Evolutionary conservation across 2,329 filamentous ascomycete species (phyloP), one percentile per base, ranked within the genome.

Genomic region (Fusarium sp.): DNA sequence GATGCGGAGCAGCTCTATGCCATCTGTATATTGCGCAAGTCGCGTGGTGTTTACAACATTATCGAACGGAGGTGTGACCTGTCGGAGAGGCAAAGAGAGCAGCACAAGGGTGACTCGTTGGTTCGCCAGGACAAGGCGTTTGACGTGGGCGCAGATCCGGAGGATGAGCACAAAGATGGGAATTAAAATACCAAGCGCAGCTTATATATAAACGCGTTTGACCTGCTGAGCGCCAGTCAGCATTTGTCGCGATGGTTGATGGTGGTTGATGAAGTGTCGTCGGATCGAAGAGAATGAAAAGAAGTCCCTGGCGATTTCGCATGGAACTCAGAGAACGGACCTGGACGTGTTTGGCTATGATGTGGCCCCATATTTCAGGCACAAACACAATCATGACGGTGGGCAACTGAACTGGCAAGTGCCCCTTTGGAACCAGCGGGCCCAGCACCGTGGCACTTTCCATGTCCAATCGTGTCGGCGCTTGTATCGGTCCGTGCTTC

Each of bases 31-130:
- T 74, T 70, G 67, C 67, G 69, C 72, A 68, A 71, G 61, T 77
- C 65, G 72, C 75, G 69, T 63, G 80, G 74, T 76, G 78, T 81
- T 82, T 82, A 82, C 80, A 80, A 72, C 66, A 79, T 80, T 70
- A 74, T 79, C 78, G 71, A 67, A 67, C 69, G 77, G 67, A 70
- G 73, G 69, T 69, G 78, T 71, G 72, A 73, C 75, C 53, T 69
- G 78, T 76, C 53, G 72, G 69, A 60, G 62, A 74, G 67, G 65
- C 59, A 72, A 71, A 37, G 38, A 67, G 67, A 69, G 72, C 72
- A 64, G 73, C 61, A 76, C 77, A 69, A 70, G 65, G 72, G 67
- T 68, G 69, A 47, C 53, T 61, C 60, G 69, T 69, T 64, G 67
- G 53, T 72, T 58, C 67, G 66, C 62, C 63, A 52, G 44, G 38